Evolutionary conservation across 805 yeast species (phyloP).

Genomic region (Candida ulmi): DNA sequence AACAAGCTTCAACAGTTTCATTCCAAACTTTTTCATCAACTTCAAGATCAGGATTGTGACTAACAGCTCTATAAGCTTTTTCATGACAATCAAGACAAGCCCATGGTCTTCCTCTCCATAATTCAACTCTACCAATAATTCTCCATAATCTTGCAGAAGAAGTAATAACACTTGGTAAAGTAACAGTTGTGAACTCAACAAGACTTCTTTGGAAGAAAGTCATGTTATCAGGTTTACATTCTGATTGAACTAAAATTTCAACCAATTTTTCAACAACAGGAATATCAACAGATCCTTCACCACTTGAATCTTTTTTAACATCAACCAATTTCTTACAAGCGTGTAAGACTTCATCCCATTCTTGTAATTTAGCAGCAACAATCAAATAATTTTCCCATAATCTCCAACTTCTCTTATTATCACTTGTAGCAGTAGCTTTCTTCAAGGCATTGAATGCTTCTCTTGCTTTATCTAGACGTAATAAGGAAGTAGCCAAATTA

Average conservation of each 20-base stretch:
- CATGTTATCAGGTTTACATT: conserved; percentile 33
- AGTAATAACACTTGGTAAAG: conserved; percentile 66
- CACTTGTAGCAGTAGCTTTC: conserved; percentile 69
- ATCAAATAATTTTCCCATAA: conserved; percentile 83
- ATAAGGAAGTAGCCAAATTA: conserved; percentile 76
- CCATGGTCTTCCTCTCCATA: conserved; percentile 90
- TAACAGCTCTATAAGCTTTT: conserved; percentile 73
- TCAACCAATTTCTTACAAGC: conserved; percentile 65
- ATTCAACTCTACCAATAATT: conserved; percentile 74
- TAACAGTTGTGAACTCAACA: conserved; percentile 62
- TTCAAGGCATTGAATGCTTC: conserved; percentile 85
- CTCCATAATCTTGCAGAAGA: conserved; percentile 65
- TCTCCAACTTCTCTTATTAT: conserved; percentile 72
- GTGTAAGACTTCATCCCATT: conserved; percentile 82
- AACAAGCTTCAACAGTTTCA: conserved; percentile 72
- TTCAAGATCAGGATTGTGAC: conserved; percentile 59
- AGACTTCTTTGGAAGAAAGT: conserved; percentile 65
- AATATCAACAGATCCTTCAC: conserved; percentile 66
- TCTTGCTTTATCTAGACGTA: conserved; percentile 54
- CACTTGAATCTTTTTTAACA: conserved; percentile 46
- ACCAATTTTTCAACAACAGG: conserved; percentile 71
- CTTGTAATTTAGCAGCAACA: conserved; percentile 75
- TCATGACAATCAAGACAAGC: conserved; percentile 78
- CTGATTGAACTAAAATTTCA: conserved; percentile 51
- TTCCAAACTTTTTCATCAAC: conserved; percentile 62